phyloP scores from a whole-genome alignment of 169 alveolate species.

The Sarcocystis neurona region DNA sequence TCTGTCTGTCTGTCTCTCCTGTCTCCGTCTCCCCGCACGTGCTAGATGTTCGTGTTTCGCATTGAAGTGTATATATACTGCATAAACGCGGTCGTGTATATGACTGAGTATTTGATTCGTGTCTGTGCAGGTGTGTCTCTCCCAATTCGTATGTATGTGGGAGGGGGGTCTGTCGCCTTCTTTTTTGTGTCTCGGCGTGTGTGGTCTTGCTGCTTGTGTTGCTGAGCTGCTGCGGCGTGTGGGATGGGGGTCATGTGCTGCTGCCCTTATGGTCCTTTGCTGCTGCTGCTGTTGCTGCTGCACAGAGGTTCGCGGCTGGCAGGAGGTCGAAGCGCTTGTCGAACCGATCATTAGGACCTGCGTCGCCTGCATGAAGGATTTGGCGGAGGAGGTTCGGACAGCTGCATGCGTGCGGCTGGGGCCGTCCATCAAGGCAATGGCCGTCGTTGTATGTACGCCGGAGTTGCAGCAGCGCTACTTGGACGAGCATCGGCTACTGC shows the following conservation, averaged over 20 bases:
- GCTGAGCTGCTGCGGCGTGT: background rate
- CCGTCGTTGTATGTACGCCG: conserved; percentile 16
- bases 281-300: background rate
- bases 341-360: background rate
- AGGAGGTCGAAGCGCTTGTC: background rate
- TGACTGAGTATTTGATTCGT: background rate
- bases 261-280: background rate
- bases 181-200: background rate
- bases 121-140: background rate
- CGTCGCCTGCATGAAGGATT: conserved; percentile 10
- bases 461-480: background rate
- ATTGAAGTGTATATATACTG: too few species aligned
- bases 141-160: background rate
- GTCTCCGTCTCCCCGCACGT: too few species aligned
- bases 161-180: too few species aligned
- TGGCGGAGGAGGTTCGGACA: conserved; percentile 1
- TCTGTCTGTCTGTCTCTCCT: too few species aligned
- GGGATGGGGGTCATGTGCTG: background rate
- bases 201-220: background rate
- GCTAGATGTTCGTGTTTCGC: too few species aligned
- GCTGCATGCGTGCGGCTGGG: background rate
- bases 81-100: background rate
- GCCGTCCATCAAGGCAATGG: conserved; percentile 17
- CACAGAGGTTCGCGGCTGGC: background rate
- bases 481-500: background rate